A percentile compares a stretch with the other conserved stretches of the same genome.
These are phyloP conservation scores for Saprolegnia diclina DNA, from an alignment of 352 stramenopile species.

Conservation along the genomic window DNA sequence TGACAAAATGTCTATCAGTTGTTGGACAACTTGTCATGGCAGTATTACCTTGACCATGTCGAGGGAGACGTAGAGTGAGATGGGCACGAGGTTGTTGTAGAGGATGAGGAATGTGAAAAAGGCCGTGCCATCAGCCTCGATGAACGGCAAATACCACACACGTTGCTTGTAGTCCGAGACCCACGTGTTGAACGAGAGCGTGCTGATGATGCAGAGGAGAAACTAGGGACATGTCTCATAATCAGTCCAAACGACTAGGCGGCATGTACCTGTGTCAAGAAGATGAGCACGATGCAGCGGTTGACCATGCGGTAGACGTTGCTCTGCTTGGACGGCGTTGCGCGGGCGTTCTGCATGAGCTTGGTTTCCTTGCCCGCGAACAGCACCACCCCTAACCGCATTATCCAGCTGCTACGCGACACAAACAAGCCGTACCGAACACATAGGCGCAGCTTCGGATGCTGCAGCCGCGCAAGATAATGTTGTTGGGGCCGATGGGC, in stretches of 20 bases:
- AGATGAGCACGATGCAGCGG: slow-evolving; percentile 62
- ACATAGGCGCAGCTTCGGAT: slow-evolving; percentile 90
- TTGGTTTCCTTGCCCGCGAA: slow-evolving; percentile 90
- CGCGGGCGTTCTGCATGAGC: slow-evolving; percentile 65
- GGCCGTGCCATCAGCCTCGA: slow-evolving; percentile 52
- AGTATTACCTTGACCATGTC: slow-evolving; percentile 89
- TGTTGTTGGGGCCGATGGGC: slow-evolving; percentile 63
- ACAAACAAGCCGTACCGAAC: slow-evolving; percentile 85
- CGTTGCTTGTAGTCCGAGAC: slow-evolving; percentile 28
- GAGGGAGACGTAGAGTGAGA: slow-evolving; percentile 94
- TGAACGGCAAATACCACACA: slow-evolving; percentile 67
- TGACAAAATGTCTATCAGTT: slow-evolving; percentile 45
- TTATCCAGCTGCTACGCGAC: slow-evolving; percentile 35
- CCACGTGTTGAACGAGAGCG: not conserved
- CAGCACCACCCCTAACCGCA: slow-evolving; percentile 58
- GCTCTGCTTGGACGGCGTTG: slow-evolving; percentile 63
- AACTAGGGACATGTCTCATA: slow-evolving; percentile 83
- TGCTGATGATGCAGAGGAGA: slow-evolving; percentile 16
- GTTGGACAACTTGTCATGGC: slow-evolving; percentile 78
- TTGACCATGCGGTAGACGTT: slow-evolving; percentile 69
- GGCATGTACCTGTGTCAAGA: slow-evolving; percentile 41
- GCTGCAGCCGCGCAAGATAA: slow-evolving; percentile 83
- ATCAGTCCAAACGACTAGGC: not conserved
- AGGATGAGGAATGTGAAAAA: slow-evolving; percentile 92
- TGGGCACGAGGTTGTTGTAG: slow-evolving; percentile 91